Conservation (phyloP, 331 rosid genomes). For the Acacia concinna region DNA sequence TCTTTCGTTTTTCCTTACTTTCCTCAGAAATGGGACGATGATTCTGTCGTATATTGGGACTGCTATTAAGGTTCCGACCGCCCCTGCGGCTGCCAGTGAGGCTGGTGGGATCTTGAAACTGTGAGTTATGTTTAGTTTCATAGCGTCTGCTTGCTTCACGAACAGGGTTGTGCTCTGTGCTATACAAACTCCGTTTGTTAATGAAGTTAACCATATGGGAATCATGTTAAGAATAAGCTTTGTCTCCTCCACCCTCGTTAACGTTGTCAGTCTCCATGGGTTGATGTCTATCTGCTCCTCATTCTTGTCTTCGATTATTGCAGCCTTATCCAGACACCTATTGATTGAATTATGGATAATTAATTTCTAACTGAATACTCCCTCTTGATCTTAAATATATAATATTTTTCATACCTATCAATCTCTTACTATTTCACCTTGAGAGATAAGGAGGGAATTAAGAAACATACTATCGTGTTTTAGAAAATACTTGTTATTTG, state of each 20-base stretch:
- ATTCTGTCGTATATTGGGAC: slow-evolving; percentile 48
- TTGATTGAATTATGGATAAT: neutral
- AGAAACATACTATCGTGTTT: too few species aligned
- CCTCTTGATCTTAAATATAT: too few species aligned
- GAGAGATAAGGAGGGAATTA: too few species aligned
- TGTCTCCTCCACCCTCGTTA: slow-evolving; percentile 66
- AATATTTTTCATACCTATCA: too few species aligned
- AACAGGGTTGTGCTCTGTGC: slow-evolving; percentile 52
- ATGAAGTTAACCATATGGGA: slow-evolving; percentile 63
- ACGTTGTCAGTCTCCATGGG: slow-evolving; percentile 66
- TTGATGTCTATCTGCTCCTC: slow-evolving; percentile 26
- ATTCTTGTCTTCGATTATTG: slow-evolving; percentile 49
- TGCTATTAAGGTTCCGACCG: slow-evolving; percentile 38
- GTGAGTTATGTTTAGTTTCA: slow-evolving; percentile 36
- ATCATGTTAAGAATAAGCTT: slow-evolving; percentile 56
- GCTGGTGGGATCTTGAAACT: slow-evolving; percentile 63
- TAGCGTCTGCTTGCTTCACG: slow-evolving; percentile 63
- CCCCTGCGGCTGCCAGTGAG: slow-evolving; percentile 36
- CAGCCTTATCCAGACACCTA: slow-evolving; percentile 74
- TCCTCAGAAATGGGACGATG: slow-evolving; percentile 50
- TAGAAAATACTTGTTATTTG: too few species aligned
- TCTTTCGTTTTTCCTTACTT: slow-evolving; percentile 51
- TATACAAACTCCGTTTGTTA: slow-evolving; percentile 40
- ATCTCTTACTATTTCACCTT: too few species aligned
- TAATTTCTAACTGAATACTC: too few species aligned